Evolutionary conservation across 2,329 filamentous ascomycete genomes (phyloP).

Genomic region (Fusarium coicis): DNA sequence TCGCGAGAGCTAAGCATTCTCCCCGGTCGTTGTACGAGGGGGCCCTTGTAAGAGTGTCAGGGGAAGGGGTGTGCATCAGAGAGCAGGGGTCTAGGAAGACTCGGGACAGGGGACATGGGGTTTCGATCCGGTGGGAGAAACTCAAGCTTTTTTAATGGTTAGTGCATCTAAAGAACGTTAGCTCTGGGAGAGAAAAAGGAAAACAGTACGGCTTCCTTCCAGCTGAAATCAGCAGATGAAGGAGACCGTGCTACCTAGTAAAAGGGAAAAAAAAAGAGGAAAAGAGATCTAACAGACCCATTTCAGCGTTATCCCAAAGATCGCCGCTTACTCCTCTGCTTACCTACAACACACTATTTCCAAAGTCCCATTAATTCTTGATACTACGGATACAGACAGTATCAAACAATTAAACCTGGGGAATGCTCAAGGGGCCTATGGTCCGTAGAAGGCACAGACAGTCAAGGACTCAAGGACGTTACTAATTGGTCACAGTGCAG

Average conservation of each 20-base stretch:
- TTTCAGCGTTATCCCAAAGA: not conserved
- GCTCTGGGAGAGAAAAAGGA: not conserved
- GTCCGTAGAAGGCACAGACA: constrained; percentile 22
- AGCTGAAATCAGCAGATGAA: not conserved
- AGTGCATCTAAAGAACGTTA: not conserved
- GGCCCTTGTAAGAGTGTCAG: constrained; percentile 12
- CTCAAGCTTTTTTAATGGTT: constrained; percentile 16
- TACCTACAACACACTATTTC: constrained; percentile 1
- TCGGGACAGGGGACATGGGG: constrained; percentile 22
- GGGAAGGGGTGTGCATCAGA: constrained; percentile 30
- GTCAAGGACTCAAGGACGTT: constrained; percentile 11
- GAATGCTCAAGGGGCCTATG: constrained; percentile 38
- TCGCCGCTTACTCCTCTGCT: constrained; percentile 13
- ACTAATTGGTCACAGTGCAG: constrained; percentile 26
- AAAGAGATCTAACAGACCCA: not conserved
- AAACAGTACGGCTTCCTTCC: not conserved
- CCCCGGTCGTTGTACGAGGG: constrained; percentile 19
- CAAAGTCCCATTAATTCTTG: not conserved
- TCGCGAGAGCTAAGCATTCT: constrained; percentile 29
- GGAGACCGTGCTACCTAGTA: not conserved
- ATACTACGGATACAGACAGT: not conserved
- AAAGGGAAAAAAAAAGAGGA: not conserved
- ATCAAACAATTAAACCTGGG: constrained; percentile 38
- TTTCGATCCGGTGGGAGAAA: constrained; percentile 24
- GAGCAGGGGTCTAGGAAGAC: constrained; percentile 22